These are phyloP conservation scores for Xylariaceae sp. DNA, from an alignment of 2,329 filamentous ascomycete genomes.

Conservation along the genomic window DNA sequence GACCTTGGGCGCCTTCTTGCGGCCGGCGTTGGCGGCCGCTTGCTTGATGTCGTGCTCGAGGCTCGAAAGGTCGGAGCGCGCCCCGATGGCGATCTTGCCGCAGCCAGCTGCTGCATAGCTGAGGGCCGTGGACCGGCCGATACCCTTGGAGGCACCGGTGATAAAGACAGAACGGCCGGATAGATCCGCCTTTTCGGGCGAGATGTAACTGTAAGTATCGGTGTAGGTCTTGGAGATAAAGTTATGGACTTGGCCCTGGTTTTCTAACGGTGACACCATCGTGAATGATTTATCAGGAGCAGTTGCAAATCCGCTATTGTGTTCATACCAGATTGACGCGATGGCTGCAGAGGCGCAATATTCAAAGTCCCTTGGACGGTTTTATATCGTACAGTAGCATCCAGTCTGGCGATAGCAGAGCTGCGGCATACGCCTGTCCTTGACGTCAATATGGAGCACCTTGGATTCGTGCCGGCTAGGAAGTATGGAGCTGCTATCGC, in stretches of 20 bases:
- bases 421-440: too few relatives aligned
- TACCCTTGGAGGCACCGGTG: conserved; percentile 45
- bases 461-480: too few relatives aligned
- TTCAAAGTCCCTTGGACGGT: conserved; percentile 16
- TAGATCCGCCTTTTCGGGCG: conserved; percentile 17
- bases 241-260: not conserved
- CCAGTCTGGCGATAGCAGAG: too few relatives aligned
- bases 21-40: conserved; percentile 25
- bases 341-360: too few relatives aligned
- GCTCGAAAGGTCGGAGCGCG: conserved; percentile 42
- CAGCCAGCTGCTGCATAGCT: conserved; percentile 47
- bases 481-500: too few relatives aligned
- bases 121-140: conserved; percentile 44
- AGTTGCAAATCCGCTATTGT: too few relatives aligned
- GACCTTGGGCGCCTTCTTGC: conserved; percentile 22
- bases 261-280: conserved; percentile 8
- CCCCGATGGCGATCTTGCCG: conserved; percentile 44
- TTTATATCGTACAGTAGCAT: too few relatives aligned
- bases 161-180: conserved; percentile 36
- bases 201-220: conserved; percentile 30
- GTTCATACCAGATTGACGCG: too few relatives aligned
- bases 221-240: conserved; percentile 16
- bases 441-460: too few relatives aligned
- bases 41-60: conserved; percentile 34
- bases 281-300: not conserved